A percentile compares a stretch with the other conserved stretches of the same genome.
These are phyloP conservation scores for Arthrobotrys iridis DNA, from an alignment of 2,329 filamentous ascomycete genomes.

Conservation along the genomic window DNA sequence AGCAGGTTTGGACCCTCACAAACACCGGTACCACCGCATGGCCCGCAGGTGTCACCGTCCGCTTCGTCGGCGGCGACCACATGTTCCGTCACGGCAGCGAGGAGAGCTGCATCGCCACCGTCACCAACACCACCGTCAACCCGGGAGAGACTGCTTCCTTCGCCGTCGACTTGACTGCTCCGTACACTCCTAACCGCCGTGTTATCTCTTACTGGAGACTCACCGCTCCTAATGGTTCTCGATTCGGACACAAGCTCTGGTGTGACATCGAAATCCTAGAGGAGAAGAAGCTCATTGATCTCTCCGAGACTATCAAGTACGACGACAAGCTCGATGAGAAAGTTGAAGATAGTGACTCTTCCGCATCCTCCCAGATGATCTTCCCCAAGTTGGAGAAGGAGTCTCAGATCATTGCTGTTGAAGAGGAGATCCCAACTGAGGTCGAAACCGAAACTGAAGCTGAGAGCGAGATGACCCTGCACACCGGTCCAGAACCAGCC, in stretches of 20 bases:
- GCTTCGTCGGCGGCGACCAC: constrained; percentile 91
- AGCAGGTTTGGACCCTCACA: constrained; percentile 89
- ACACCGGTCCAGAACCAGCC: constrained; percentile 66
- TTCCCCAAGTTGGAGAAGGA: constrained; percentile 97
- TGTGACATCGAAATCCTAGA: constrained; percentile 80
- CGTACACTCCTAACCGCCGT: constrained; percentile 69
- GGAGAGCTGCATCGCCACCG: constrained; percentile 69
- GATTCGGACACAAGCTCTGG: constrained; percentile 94
- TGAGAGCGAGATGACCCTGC: constrained; percentile 69
- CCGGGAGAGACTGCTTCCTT: constrained; percentile 82
- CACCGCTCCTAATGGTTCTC: constrained; percentile 78
- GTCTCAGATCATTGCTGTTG: constrained; percentile 81
- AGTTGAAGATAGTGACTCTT: constrained; percentile 57
- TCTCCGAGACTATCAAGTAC: constrained; percentile 51
- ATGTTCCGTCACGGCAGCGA: constrained; percentile 94
- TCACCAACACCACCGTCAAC: constrained; percentile 74
- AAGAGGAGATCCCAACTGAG: constrained; percentile 67
- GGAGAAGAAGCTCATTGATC: constrained; percentile 52
- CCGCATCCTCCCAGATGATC: constrained; percentile 78
- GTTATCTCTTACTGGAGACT: constrained; percentile 97
- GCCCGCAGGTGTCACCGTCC: constrained; percentile 89
- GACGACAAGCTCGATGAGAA: constrained; percentile 58
- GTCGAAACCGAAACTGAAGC: constrained; percentile 63
- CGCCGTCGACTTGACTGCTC: constrained; percentile 84
- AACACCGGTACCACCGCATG: constrained; percentile 82